Evolutionary conservation across 2,329 filamentous ascomycete genomes (phyloP).

Genomic region (Ascochyta fabae): DNA sequence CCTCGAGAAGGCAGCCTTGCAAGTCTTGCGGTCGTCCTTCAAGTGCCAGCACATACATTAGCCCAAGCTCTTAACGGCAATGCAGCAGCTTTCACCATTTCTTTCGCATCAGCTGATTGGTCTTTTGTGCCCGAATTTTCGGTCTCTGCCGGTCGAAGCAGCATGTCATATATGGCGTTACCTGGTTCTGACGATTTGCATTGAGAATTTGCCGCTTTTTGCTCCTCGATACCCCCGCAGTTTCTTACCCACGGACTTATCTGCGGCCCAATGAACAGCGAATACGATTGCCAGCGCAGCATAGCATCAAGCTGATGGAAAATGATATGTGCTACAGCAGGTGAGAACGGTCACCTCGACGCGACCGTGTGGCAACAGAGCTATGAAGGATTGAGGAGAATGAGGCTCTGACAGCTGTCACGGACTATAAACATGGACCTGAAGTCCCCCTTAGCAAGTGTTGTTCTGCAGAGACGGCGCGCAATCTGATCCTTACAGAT

Average conservation of each 20-base stretch:
- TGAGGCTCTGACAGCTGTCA: slow-evolving; percentile 33
- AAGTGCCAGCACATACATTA: slow-evolving; percentile 42
- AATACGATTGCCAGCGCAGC: slow-evolving; percentile 38
- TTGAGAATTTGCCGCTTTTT: slow-evolving; percentile 33
- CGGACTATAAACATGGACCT: slow-evolving; percentile 42
- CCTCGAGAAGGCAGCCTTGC: slow-evolving; percentile 36
- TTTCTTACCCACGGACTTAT: slow-evolving; percentile 30
- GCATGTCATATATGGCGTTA: slow-evolving; percentile 41
- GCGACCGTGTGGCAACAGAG: slow-evolving; percentile 33
- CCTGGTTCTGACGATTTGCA: slow-evolving; percentile 34
- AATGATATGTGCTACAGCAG: slow-evolving; percentile 31
- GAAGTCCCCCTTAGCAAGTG: slow-evolving; percentile 27
- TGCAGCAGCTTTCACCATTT: slow-evolving; percentile 24
- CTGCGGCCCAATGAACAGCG: slow-evolving; percentile 38
- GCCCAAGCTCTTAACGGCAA: slow-evolving; percentile 35
- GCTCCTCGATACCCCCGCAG: slow-evolving; percentile 34
- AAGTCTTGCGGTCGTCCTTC: slow-evolving; percentile 30
- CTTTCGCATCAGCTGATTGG: slow-evolving; percentile 34
- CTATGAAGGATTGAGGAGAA: slow-evolving; percentile 28
- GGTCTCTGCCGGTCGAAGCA: slow-evolving; percentile 30
- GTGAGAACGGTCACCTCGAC: slow-evolving; percentile 27
- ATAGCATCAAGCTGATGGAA: slow-evolving; percentile 34
- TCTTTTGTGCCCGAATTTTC: slow-evolving; percentile 23
- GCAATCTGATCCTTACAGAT: slow-evolving; percentile 28
- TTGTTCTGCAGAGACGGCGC: slow-evolving; percentile 31